Percentiles rank a stretch among this genome's conserved stretches.
These are phyloP conservation scores for Penicillium dipodomyicola DNA, from an alignment of 495 filamentous ascomycete species.

Conservation along the genomic window DNA sequence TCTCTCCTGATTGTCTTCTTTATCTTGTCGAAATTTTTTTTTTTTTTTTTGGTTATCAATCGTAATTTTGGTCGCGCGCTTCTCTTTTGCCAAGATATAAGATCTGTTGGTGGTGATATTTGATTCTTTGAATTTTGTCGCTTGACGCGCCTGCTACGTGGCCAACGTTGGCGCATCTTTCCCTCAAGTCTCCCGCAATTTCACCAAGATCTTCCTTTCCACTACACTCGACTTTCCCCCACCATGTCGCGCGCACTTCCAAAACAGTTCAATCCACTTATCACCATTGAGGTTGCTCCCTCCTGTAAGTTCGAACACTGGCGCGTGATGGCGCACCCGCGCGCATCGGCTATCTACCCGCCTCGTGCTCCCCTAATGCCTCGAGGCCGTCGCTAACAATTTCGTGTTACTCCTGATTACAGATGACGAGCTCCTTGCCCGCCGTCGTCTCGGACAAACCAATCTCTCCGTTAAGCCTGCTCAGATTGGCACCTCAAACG, in stretches of 20 bases:
- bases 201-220: conserved; percentile 1
- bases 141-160: conserved; percentile 52
- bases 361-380: conserved; percentile 7
- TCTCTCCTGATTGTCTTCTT: conserved; percentile 29
- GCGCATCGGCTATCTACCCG: conserved; percentile 12
- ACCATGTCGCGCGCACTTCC: conserved; percentile 69
- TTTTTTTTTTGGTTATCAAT: conserved; percentile 6
- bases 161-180: conserved; percentile 38
- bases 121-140: conserved; percentile 11
- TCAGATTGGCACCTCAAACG: conserved; percentile 61
- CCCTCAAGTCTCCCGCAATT: not conserved
- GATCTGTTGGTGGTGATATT: conserved; percentile 11
- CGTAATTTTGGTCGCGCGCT: conserved; percentile 2
- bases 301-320: conserved; percentile 47
- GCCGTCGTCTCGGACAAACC: conserved; percentile 88
- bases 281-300: conserved; percentile 69
- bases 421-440: conserved; percentile 81
- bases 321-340: conserved; percentile 26
- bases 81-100: not conserved
- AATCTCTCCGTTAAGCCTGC: conserved; percentile 77
- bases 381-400: conserved; percentile 28
- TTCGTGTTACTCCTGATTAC: conserved; percentile 8
- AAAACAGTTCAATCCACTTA: conserved; percentile 69
- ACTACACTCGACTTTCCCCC: conserved; percentile 13
- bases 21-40: conserved; percentile 11